Evolutionary conservation across 2,329 filamentous ascomycete genomes (phyloP), one percentile per base, ranked within the genome.

Genomic region (Biscogniauxia sp.): DNA sequence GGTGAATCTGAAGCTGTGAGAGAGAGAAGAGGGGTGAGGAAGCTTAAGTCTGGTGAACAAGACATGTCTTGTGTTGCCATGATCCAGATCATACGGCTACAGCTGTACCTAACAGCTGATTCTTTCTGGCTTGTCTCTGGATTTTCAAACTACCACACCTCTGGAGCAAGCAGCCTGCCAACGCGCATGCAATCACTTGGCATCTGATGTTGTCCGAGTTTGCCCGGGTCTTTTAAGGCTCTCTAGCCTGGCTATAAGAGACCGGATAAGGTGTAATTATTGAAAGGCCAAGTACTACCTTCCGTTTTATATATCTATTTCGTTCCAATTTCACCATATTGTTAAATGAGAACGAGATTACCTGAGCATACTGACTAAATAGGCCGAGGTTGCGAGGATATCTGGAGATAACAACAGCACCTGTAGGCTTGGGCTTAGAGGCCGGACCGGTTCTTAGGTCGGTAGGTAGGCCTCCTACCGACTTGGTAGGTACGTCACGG

Each of bases 41-140:
- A 45, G 11, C 37, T 45, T 11, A n/a, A 45, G 37, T n/a, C n/a
- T n/a, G n/a, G n/a, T 45, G 37, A 45, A n/a, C 54, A 26, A 56
- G 37, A 56, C 54, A 56, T 56, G 54, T 56, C 54, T 56, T 51
- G 54, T 50, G 41, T 26, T 28, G n/a, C 54, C 54, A 23, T 45
- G 37, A n/a, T 45, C 37, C 37, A n/a, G 37, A 45, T 45, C 37
- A 45, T n/a, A 45, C 37, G 37, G 7, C 37, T 11, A 15, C 15
- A 45, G 17, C 37, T 45, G 13, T n/a, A 45, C 13, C 37, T 45
- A 45, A 45, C 37, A 45, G 37, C 6, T 45, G 28, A 32, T 32
- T 32, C 11, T 13, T 9, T 45, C 13, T 45, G 37, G 37, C 15
- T 17, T 45, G 13, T 45, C 37, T 45, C 17, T 45, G 37, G 5